Conservation (phyloP, 306 rosid species). For the Prunus padus region DNA sequence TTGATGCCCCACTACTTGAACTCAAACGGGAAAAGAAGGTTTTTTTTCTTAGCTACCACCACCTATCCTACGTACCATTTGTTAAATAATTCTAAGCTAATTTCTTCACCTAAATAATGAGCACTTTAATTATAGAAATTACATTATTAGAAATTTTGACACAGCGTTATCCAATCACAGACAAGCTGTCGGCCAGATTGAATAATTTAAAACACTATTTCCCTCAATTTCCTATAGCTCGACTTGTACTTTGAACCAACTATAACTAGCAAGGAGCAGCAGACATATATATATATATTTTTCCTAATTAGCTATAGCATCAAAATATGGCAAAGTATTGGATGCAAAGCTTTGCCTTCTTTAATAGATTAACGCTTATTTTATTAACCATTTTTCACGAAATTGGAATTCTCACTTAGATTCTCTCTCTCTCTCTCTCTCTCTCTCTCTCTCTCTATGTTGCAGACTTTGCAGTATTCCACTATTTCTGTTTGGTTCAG, state of each 20-base stretch:
- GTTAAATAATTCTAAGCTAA: constrained; percentile 19
- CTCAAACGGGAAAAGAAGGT: constrained; percentile 20
- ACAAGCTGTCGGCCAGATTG: constrained; percentile 34
- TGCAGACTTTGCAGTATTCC: constrained; percentile 6
- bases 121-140: not conserved
- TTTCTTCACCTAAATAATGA: constrained; percentile 22
- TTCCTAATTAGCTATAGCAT: not conserved
- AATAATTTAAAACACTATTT: constrained; percentile 18
- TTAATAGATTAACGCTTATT: not conserved
- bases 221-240: not conserved
- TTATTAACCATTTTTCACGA: not conserved
- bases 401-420: constrained; percentile 10
- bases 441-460: not conserved
- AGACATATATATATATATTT: not conserved
- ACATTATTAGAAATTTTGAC: constrained; percentile 21
- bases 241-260: not conserved
- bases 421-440: not conserved
- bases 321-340: constrained; percentile 1
- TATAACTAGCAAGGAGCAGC: not conserved
- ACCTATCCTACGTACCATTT: constrained; percentile 21
- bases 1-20: constrained; percentile 44
- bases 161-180: constrained; percentile 33
- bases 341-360: not conserved
- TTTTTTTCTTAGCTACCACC: constrained; percentile 2
- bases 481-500: constrained; percentile 8